Percentiles rank a stretch among this genome's conserved stretches.
These are phyloP conservation scores for Plasmopara halstedii DNA, from an alignment of 352 stramenopile genomes.

Conservation along the genomic window DNA sequence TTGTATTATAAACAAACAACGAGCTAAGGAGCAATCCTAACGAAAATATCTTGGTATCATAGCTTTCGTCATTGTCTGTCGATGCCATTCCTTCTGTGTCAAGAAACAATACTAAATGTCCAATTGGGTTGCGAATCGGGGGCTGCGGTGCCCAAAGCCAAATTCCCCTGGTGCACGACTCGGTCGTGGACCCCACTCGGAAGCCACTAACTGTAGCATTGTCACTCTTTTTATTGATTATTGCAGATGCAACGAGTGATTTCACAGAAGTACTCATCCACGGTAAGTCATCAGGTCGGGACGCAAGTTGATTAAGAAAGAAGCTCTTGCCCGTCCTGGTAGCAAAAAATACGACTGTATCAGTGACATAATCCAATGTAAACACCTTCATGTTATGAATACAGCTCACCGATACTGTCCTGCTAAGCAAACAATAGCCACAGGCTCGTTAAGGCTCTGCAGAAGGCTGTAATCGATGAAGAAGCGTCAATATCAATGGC, in stretches of 20 bases:
- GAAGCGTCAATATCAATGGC: not conserved
- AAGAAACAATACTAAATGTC: constrained; percentile 70
- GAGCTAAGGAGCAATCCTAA: constrained; percentile 71
- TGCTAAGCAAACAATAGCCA: constrained; percentile 73
- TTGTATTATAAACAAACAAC: constrained; percentile 84
- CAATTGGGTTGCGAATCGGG: constrained; percentile 42
- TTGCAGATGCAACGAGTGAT: constrained; percentile 1
- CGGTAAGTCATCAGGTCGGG: constrained; percentile 13
- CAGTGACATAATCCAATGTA: not conserved
- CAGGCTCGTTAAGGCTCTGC: constrained; percentile 51
- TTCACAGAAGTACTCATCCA: constrained; percentile 6
- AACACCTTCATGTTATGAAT: not conserved
- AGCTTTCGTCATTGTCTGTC: constrained; percentile 82
- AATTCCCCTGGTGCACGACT: constrained; percentile 81
- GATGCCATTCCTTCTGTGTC: constrained; percentile 82
- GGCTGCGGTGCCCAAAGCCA: constrained; percentile 73
- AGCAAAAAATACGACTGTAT: not conserved
- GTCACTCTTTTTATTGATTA: constrained; percentile 4
- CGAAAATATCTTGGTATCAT: constrained; percentile 86
- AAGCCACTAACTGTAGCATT: constrained; percentile 30
- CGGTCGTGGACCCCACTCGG: constrained; percentile 68
- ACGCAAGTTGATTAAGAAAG: constrained; percentile 78
- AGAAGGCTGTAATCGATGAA: constrained; percentile 32
- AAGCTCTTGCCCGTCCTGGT: constrained; percentile 81
- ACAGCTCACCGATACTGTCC: constrained; percentile 63